Conservation (phyloP, 495 filamentous ascomycete genomes). For the Echria macrotheca region DNA sequence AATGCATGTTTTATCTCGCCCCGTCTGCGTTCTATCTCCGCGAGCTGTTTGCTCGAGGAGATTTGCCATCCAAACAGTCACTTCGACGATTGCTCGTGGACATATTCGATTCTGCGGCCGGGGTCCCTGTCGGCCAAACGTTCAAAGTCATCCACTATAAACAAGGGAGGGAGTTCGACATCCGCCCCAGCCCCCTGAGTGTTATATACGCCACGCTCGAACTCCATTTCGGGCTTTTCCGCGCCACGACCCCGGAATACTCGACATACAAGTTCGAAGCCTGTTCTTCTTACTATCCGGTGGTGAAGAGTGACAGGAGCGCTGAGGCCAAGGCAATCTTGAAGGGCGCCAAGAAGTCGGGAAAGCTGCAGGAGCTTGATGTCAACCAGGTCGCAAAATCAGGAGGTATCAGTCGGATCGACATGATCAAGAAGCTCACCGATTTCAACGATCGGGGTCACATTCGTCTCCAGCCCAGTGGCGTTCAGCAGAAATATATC, state of each 20-base stretch:
- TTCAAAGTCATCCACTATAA: slow-evolving; percentile 38
- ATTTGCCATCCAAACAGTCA: slow-evolving; percentile 46
- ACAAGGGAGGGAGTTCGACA: slow-evolving; percentile 42
- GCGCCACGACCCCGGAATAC: slow-evolving; percentile 53
- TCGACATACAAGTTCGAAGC: slow-evolving; percentile 44
- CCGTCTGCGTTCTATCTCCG: slow-evolving; percentile 45
- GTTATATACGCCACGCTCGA: slow-evolving; percentile 51
- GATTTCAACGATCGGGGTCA: slow-evolving; percentile 37
- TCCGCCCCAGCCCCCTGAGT: slow-evolving; percentile 32
- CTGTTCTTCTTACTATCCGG: slow-evolving; percentile 17
- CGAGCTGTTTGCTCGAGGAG: slow-evolving; percentile 52
- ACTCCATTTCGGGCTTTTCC: slow-evolving; percentile 47
- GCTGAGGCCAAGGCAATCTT: slow-evolving; percentile 34
- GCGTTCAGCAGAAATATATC: slow-evolving; percentile 46
- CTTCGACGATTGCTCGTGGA: slow-evolving; percentile 40
- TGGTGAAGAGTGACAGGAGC: slow-evolving; percentile 23
- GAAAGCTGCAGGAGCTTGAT: slow-evolving; percentile 37
- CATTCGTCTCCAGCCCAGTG: slow-evolving; percentile 43
- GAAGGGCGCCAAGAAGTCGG: slow-evolving; percentile 23
- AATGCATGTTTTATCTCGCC: slow-evolving; percentile 51
- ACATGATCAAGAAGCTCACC: slow-evolving; percentile 47
- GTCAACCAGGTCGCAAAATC: slow-evolving; percentile 29
- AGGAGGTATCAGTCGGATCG: slow-evolving; percentile 26
- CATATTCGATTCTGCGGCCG: slow-evolving; percentile 32
- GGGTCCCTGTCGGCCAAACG: slow-evolving; percentile 32